phyloP scores from a whole-genome alignment of 2,329 filamentous ascomycete genomes.

The Cladophialophora immunda region DNA sequence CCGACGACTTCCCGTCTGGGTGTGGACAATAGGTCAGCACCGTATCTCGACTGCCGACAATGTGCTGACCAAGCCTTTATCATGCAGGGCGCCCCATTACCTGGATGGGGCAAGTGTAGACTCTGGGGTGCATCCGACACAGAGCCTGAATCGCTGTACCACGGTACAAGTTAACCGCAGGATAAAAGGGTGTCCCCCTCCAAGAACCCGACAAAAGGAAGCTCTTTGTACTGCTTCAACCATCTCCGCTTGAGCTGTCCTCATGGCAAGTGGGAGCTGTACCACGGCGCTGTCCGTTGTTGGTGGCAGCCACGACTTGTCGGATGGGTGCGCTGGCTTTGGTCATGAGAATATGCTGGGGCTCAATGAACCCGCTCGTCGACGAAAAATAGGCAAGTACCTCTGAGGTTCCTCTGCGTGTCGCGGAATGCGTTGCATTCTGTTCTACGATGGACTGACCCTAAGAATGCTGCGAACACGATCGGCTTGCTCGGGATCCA shows the following conservation, averaged over 20 bases:
- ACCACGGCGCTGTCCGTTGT: not conserved
- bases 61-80: constrained; percentile 24
- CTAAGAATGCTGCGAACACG: constrained; percentile 41
- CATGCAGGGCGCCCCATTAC: constrained; percentile 16
- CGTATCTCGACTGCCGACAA: constrained; percentile 18
- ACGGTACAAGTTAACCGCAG: constrained; percentile 3
- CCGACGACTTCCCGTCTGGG: not conserved
- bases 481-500: constrained; percentile 57
- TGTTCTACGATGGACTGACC: constrained; percentile 5
- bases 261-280: not conserved
- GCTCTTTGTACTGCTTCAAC: not conserved
- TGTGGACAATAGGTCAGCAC: constrained; percentile 16
- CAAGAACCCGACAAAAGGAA: not conserved
- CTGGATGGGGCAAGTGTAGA: constrained; percentile 17
- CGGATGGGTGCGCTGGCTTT: no score
- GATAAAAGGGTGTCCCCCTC: not conserved
- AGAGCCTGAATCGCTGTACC: not conserved
- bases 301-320: not conserved
- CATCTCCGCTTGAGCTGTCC: not conserved
- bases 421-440: not conserved
- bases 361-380: no score
- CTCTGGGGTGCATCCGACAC: constrained; percentile 8
- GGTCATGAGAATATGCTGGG: no score
- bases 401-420: no score
- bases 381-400: not conserved